Percentiles rank a stretch among this genome's conserved stretches.
Evolutionary conservation across 305 asterid genomes (phyloP).

Genomic region (Fraxinus ornus): DNA sequence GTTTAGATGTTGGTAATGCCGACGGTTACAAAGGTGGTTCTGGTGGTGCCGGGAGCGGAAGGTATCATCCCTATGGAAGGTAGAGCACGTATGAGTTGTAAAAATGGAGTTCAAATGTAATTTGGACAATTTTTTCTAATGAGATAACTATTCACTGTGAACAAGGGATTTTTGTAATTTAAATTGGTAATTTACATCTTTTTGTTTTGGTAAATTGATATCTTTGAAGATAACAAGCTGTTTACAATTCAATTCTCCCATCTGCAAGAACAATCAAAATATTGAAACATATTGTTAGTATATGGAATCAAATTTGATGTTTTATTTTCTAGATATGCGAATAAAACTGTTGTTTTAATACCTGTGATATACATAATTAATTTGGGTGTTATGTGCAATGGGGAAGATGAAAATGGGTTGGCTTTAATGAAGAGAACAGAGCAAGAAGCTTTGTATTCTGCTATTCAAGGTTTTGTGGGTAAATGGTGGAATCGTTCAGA

Average conservation of each 20-base stretch:
- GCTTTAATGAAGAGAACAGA: slow-evolving; percentile 72
- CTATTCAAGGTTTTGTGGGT: slow-evolving; percentile 88
- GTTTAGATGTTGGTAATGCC: too few relatives aligned
- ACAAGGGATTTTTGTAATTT: not conserved
- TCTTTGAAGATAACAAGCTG: too few relatives aligned
- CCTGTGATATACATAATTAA: slow-evolving; percentile 29
- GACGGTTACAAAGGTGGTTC: too few relatives aligned
- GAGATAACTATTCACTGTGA: not conserved
- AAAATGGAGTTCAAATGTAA: not conserved
- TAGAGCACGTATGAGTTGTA: not conserved
- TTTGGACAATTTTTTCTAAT: not conserved
- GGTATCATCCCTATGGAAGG: slow-evolving; percentile 38
- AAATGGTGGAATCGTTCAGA: slow-evolving; percentile 96
- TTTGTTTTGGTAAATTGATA: too few relatives aligned
- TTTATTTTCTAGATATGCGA: too few relatives aligned
- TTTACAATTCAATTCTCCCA: too few relatives aligned
- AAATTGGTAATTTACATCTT: too few relatives aligned
- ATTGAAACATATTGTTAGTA: too few relatives aligned
- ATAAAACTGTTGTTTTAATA: slow-evolving; percentile 4
- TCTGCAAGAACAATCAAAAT: too few relatives aligned
- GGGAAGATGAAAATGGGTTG: slow-evolving; percentile 43
- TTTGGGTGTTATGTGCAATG: slow-evolving; percentile 42
- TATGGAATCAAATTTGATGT: too few relatives aligned
- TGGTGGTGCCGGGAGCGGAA: too few relatives aligned
- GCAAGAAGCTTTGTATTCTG: slow-evolving; percentile 60